Base-by-base conservation (phyloP, 805 yeast genomes). In the Metschnikowia lochheadii region DNA sequence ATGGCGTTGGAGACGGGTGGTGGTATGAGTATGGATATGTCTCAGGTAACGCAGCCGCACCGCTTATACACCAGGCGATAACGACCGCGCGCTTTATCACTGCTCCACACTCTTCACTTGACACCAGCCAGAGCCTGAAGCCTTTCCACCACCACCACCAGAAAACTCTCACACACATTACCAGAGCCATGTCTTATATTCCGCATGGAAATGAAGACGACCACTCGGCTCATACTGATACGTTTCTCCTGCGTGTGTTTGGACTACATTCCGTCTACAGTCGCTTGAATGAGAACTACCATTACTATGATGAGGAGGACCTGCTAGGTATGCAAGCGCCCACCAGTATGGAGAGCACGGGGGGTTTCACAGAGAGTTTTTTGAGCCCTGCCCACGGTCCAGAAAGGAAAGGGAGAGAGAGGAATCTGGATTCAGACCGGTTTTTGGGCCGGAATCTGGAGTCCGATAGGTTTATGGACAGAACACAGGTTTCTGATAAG, bases 231-330 rank as follows among this genome's bases (percentile, higher is more conserved):
- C 32, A 37, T 37, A 69, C 69, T 48, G 82, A 81, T 57, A 83
- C 87, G 5, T 83, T 83, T 59, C 70, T 83, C 52, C 81, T 85
- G 8, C 70, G 87, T 39, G 85, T 83, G 20, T 82, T 83, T 65
- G 88, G 87, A 3, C 66, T 74, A 36, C 71, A 73, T 49, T 73
- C 78, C 7, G 65, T 73, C 10, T 74, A 74, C 56, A 73, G 68
- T 54, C 75, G 69, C 52, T 57, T 70, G 14, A 64, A 69, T 23
- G 75, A 72, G 31, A 70, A 68, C 51, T 68, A 67, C 56, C 72
- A 66, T 42, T 72, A 64, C 61, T 70, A 70, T 46, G 75, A 70
- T 52, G 68, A 69, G 29, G 74, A 69, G 36, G 46, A 43, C 32
- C 55, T 50, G 36, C 49, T 52, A 13, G 54, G 47, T 31, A 47